phyloP scores from a whole-genome alignment of 257 asterid genomes.

The Solanum medicagineum region DNA sequence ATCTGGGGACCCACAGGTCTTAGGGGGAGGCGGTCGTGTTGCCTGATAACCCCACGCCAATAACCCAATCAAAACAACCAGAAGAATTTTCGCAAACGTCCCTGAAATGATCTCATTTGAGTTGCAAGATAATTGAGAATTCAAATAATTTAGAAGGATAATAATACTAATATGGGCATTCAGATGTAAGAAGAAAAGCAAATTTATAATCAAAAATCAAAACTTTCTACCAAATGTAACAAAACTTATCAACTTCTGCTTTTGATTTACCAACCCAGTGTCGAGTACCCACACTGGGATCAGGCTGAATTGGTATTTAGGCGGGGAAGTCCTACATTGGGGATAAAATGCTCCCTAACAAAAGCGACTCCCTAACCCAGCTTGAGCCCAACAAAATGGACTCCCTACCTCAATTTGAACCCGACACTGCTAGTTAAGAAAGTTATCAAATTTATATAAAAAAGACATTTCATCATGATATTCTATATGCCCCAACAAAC shows the following conservation, averaged over 20 bases:
- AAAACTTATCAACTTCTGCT: neutral
- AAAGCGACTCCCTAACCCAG: neutral
- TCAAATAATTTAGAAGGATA: neutral
- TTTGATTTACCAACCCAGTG: neutral
- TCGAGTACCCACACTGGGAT: neutral
- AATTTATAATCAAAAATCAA: neutral
- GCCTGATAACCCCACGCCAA: conserved; percentile 79
- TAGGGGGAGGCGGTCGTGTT: conserved; percentile 58
- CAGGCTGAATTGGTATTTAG: neutral
- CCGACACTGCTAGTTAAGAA: neutral
- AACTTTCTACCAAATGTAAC: neutral
- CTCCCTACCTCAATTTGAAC: neutral
- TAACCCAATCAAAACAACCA: conserved; percentile 47
- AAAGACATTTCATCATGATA: neutral
- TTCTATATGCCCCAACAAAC: neutral
- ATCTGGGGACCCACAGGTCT: conserved; percentile 43
- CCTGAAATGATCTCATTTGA: conserved; percentile 34
- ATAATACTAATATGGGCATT: neutral
- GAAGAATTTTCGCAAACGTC: conserved; percentile 38
- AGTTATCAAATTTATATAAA: neutral
- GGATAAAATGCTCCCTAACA: neutral
- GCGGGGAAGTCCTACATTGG: neutral
- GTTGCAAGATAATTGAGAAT: neutral
- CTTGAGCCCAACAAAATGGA: neutral
- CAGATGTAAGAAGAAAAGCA: neutral